These are phyloP conservation scores for Colletotrichum destructivum DNA, from an alignment of 2,329 filamentous ascomycete species.

Conservation along the genomic window DNA sequence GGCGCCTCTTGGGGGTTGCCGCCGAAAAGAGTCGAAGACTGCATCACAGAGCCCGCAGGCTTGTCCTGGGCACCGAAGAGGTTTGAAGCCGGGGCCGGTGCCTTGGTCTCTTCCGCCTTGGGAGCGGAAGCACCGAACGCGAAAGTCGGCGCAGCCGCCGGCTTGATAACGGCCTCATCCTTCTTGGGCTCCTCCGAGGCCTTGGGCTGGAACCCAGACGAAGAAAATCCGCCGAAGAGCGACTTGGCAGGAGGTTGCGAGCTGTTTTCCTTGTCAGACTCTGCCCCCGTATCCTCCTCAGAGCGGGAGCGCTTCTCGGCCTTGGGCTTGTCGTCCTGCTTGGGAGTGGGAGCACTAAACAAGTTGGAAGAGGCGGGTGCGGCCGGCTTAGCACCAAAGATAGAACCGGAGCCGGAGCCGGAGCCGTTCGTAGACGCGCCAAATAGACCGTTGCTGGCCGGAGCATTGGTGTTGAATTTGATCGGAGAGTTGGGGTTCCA, in stretches of 20 bases:
- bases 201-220: slow-evolving; percentile 52
- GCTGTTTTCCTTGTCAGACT: slow-evolving; percentile 63
- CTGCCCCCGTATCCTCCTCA: slow-evolving; percentile 52
- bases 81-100: slow-evolving; percentile 44
- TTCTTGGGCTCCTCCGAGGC: slow-evolving; percentile 45
- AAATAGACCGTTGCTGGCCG: slow-evolving; percentile 43
- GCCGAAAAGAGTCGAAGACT: slow-evolving; percentile 58
- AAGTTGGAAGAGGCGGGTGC: slow-evolving; percentile 52
- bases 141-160: slow-evolving; percentile 36
- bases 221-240: slow-evolving; percentile 44
- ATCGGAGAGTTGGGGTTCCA: slow-evolving; percentile 68
- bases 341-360: slow-evolving; percentile 55
- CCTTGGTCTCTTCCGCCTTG: slow-evolving; percentile 38
- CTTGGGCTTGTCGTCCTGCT: slow-evolving; percentile 48
- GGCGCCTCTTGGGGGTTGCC: slow-evolving; percentile 51
- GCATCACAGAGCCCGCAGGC: slow-evolving; percentile 44
- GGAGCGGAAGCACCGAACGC: slow-evolving; percentile 39
- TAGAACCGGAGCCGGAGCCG: slow-evolving; percentile 50
- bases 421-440: slow-evolving; percentile 47
- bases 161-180: slow-evolving; percentile 32
- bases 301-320: slow-evolving; percentile 41
- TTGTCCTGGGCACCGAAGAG: slow-evolving; percentile 46
- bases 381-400: slow-evolving; percentile 56
- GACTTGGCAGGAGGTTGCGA: slow-evolving; percentile 54
- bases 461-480: slow-evolving; percentile 63